Evolutionary conservation across 2,329 filamentous ascomycete genomes (phyloP).

Genomic region (Neonectria magnoliae): DNA sequence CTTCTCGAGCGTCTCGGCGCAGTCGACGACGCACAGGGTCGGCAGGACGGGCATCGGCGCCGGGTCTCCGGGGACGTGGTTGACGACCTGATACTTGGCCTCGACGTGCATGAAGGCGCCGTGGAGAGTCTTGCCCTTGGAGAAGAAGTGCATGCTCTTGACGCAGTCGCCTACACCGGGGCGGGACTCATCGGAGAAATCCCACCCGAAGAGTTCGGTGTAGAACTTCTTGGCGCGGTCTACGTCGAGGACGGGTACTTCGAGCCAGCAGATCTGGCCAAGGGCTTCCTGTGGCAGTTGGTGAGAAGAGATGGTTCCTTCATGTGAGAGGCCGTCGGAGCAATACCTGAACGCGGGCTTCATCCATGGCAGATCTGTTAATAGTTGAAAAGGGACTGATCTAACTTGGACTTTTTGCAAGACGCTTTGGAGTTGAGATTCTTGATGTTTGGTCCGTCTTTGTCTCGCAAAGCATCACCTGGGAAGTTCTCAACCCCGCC

Average conservation of each 20-base stretch:
- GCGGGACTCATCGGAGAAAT: slow-evolving; percentile 36
- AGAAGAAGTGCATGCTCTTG: slow-evolving; percentile 49
- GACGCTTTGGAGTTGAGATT: neutral
- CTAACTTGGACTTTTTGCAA: neutral
- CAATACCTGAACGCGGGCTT: slow-evolving; percentile 27
- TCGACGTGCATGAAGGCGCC: slow-evolving; percentile 50
- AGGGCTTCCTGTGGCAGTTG: slow-evolving; percentile 30
- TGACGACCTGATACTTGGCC: slow-evolving; percentile 42
- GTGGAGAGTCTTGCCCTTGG: slow-evolving; percentile 44
- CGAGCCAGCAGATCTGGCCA: slow-evolving; percentile 52
- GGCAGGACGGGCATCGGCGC: slow-evolving; percentile 45
- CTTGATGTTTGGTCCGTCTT: neutral
- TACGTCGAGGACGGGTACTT: slow-evolving; percentile 50
- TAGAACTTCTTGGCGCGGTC: slow-evolving; percentile 51
- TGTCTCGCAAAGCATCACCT: neutral
- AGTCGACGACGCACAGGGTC: slow-evolving; percentile 48
- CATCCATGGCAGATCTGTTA: slow-evolving; percentile 16
- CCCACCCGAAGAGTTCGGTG: slow-evolving; percentile 48
- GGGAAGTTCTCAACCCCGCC: slow-evolving; percentile 1
- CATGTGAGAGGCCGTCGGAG: neutral
- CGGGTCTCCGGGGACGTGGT: slow-evolving; percentile 38
- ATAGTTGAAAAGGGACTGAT: neutral
- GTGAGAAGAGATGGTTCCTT: neutral
- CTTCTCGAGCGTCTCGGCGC: slow-evolving; percentile 44
- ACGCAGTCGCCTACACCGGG: slow-evolving; percentile 36